Base-by-base conservation (phyloP, 2,329 filamentous ascomycete genomes). In the Colletotrichum sojae region DNA sequence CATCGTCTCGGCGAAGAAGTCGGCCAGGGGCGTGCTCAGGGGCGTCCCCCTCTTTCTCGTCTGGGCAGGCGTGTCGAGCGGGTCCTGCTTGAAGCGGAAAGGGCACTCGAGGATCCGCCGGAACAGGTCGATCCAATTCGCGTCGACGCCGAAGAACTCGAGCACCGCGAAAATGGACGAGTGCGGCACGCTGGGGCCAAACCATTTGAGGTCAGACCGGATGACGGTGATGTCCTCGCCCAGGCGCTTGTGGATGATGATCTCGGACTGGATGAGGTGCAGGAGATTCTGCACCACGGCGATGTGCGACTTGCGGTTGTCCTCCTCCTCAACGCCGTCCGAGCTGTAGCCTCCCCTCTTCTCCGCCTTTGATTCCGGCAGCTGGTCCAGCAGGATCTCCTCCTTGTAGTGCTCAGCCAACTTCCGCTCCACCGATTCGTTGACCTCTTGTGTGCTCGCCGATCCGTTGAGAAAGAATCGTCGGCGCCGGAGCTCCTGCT, bases 141-240 rank as follows among this genome's bases (percentile, higher is more conserved):
- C 76, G 0, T 83, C 78, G 2, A 91, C 80, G 2, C 86, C 85
- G 55, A 91, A 85, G 73, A 86, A 90, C 46, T 83, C 80, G 71
- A 91, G 76, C 1, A 89, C 81, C 1, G 83, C 77, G 25, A 88
- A 77, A 43, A 90, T 83, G 1, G 87, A 88, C 25, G 81, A 76
- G 73, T 91, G 88, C 2, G 89, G 83, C 15, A 91, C 78, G 5
- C 84, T 85, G 0, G 88, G 85, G 0, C 86, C 86, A 67, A 90
- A 88, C 80, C 85, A 88, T 52, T 84, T 81, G 71, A 90, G 89
- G 73, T 90, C 88, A 0, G 86, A 87, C 13, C 87, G 83, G 46
- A 90, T 77, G 3, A 88, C 84, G 1, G 86, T 85, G 58, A 88
- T 82, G 20, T 86, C 79, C 10, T 82, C 82, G 49, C 84, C 80